Percentiles rank a stretch among this genome's conserved stretches.
Conservation (phyloP, 306 rosid genomes). For the barrel medic (Medicago truncatula) region MtrunA17r5.0-ANR NC_053049.1:7002001-7002500, state of each 20-base stretch:
- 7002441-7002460: too few species aligned
- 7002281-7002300: not conserved
- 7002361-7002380: too few species aligned
- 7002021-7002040: conserved; percentile 9
- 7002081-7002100: conserved; percentile 29
- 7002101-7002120: conserved; percentile 91
- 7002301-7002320: not conserved
- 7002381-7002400: too few species aligned
- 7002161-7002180: conserved; percentile 73
- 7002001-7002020: not conserved
- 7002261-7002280: not conserved
- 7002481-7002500: not conserved
- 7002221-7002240: conserved; percentile 26
- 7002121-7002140: conserved; percentile 96
- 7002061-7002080: not conserved
- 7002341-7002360: not conserved
- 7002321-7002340: not conserved
- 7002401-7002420: not conserved
- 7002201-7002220: conserved; percentile 27
- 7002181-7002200: conserved; percentile 13
- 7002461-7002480: not conserved
- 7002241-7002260: not conserved
- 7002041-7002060: not conserved
- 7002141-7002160: conserved; percentile 70
- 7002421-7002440: too few species aligned